Evolutionary conservation across 2,329 filamentous ascomycete genomes (phyloP).

Genomic region (Colletotrichum abscissum): DNA sequence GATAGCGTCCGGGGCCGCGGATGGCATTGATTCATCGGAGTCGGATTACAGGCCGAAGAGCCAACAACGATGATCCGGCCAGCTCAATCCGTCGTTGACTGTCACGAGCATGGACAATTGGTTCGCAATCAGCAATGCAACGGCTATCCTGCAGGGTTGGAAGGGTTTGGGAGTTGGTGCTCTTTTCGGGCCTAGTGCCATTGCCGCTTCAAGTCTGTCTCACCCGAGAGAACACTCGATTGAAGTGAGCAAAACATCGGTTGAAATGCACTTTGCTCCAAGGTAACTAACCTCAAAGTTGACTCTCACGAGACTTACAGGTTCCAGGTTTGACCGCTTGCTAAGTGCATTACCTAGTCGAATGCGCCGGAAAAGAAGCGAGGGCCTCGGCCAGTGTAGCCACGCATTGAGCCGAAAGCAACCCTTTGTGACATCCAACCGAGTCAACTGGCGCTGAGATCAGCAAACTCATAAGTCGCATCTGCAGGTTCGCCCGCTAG

Average conservation of each 20-base stretch:
- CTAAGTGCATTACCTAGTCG: background rate
- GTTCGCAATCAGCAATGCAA: background rate
- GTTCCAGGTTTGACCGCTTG: background rate
- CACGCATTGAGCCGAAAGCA: background rate
- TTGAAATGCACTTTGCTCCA: background rate
- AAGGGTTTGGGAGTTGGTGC: background rate
- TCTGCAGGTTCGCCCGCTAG: background rate
- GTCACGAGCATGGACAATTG: background rate
- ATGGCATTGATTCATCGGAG: constrained; percentile 4
- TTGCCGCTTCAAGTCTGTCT: background rate
- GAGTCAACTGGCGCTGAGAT: background rate
- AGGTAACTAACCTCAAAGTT: background rate
- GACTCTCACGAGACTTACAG: background rate
- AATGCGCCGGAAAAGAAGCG: background rate
- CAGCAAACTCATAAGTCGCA: background rate
- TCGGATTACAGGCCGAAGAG: background rate
- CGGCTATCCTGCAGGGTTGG: background rate
- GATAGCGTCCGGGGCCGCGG: background rate
- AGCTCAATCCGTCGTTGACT: background rate
- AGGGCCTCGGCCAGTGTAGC: background rate
- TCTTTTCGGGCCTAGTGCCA: background rate
- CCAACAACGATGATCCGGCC: background rate
- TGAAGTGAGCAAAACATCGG: background rate
- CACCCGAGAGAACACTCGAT: background rate
- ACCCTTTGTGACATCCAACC: background rate